Evolutionary conservation across 257 asterid genomes (phyloP).

Genomic region (Scutellaria galericulata): DNA sequence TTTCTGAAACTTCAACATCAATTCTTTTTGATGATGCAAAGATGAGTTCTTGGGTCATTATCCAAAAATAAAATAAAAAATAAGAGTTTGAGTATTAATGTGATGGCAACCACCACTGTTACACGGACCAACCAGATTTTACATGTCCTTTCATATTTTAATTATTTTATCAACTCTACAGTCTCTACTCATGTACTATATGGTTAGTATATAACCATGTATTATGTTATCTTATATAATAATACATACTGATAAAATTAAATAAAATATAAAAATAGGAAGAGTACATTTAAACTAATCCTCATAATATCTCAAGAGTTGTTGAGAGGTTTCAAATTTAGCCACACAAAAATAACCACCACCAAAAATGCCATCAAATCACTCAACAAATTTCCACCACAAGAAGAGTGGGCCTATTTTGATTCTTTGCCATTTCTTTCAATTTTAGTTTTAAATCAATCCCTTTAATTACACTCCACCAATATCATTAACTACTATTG

Average conservation of each 20-base stretch:
- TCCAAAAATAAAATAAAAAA: background rate
- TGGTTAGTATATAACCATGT: too few species aligned
- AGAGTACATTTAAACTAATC: background rate
- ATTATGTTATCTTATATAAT: too few species aligned
- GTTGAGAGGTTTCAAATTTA: constrained; percentile 35
- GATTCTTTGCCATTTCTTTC: background rate
- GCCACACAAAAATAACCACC: constrained; percentile 32
- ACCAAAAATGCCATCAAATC: constrained; percentile 1
- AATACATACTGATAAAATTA: background rate
- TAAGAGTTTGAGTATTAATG: constrained; percentile 2
- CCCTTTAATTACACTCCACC: constrained; percentile 31
- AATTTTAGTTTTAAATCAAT: background rate
- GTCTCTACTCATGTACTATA: too few species aligned
- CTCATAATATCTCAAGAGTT: constrained; percentile 27
- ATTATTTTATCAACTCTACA: too few species aligned
- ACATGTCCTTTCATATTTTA: too few species aligned
- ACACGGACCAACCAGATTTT: too few species aligned
- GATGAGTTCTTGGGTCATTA: background rate
- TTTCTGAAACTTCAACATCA: background rate
- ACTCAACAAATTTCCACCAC: constrained; percentile 40
- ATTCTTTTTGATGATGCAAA: constrained; percentile 12
- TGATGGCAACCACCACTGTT: background rate
- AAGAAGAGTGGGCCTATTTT: constrained; percentile 16
- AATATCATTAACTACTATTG: background rate
- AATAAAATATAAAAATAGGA: background rate